A percentile compares a stretch with the other conserved stretches of the same genome.
These are phyloP conservation scores for Euclidium syriacum DNA, from an alignment of 345 rosid genomes.

Conservation along the genomic window DNA sequence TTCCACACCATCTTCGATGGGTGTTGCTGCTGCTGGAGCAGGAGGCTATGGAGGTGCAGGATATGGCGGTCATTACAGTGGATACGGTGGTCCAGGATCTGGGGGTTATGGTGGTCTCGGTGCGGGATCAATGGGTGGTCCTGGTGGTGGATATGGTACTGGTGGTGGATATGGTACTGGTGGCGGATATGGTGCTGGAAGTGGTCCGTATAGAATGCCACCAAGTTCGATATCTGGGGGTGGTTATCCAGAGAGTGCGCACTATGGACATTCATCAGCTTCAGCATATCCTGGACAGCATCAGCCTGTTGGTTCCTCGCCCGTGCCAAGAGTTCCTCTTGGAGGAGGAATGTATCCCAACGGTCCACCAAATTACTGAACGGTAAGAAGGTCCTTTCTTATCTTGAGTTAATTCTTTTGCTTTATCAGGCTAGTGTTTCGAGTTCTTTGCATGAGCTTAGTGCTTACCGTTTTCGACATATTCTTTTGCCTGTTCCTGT, in stretches of 20 bases:
- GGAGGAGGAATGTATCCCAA: constrained; percentile 80
- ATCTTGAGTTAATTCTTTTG: neutral
- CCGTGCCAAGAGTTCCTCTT: constrained; percentile 66
- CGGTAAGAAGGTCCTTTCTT: constrained; percentile 39
- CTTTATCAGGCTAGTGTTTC: neutral
- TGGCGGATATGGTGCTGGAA: constrained; percentile 45
- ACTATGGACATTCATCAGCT: constrained; percentile 50
- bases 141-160: constrained; percentile 31
- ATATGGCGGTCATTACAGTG: constrained; percentile 46
- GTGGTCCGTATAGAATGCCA: constrained; percentile 56
- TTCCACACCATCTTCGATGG: constrained; percentile 43
- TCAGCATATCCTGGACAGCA: constrained; percentile 59
- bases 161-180: constrained; percentile 32
- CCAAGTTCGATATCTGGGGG: constrained; percentile 54
- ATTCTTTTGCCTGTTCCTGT: neutral
- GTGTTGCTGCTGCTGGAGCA: constrained; percentile 25
- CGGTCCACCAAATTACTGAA: constrained; percentile 63
- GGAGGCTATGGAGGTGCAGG: constrained; percentile 44
- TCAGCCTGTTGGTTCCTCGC: constrained; percentile 59
- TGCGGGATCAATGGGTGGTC: constrained; percentile 25
- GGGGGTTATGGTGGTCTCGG: constrained; percentile 40
- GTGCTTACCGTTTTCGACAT: constrained; percentile 2
- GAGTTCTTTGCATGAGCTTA: neutral
- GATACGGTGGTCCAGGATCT: constrained; percentile 61
- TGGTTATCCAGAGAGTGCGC: constrained; percentile 64